Evolutionary conservation across 1,139 yeast genomes (phyloP).

Genomic region (Zygosaccharomyces sapae): DNA sequence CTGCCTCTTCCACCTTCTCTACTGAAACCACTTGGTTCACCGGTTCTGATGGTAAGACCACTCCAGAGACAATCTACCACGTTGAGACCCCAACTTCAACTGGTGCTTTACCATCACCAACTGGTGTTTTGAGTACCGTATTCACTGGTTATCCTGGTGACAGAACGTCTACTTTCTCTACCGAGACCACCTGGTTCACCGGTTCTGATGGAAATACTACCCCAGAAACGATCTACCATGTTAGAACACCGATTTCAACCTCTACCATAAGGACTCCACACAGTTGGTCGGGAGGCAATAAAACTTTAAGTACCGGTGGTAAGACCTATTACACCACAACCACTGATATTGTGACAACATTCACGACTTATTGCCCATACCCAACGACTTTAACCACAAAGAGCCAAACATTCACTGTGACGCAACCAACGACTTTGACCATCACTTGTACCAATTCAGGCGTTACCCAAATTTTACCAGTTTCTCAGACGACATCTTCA

Average conservation of each 20-base stretch:
- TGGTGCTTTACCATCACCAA: not conserved
- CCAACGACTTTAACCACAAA: not conserved
- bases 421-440: not conserved
- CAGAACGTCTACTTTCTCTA: slow-evolving; percentile 15
- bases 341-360: not conserved
- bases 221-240: slow-evolving; percentile 16
- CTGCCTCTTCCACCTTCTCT: slow-evolving; percentile 13
- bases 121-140: slow-evolving; percentile 7
- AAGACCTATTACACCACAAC: not conserved
- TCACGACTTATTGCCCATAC: not conserved
- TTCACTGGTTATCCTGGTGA: slow-evolving; percentile 14
- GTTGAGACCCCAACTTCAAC: slow-evolving; percentile 15
- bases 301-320: not conserved
- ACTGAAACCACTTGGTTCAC: slow-evolving; percentile 3
- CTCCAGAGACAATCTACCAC: slow-evolving; percentile 10
- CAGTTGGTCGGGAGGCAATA: not conserved
- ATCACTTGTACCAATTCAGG: not conserved
- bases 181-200: slow-evolving; percentile 1
- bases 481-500: not conserved
- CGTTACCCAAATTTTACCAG: not conserved
- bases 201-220: slow-evolving; percentile 13
- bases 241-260: slow-evolving; percentile 12
- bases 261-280: not conserved
- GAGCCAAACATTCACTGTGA: not conserved
- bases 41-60: slow-evolving; percentile 4